These are phyloP conservation scores for Coemansia sp. DNA, from an alignment of 192 early-diverging fungal species.

Conservation along the genomic window DNA sequence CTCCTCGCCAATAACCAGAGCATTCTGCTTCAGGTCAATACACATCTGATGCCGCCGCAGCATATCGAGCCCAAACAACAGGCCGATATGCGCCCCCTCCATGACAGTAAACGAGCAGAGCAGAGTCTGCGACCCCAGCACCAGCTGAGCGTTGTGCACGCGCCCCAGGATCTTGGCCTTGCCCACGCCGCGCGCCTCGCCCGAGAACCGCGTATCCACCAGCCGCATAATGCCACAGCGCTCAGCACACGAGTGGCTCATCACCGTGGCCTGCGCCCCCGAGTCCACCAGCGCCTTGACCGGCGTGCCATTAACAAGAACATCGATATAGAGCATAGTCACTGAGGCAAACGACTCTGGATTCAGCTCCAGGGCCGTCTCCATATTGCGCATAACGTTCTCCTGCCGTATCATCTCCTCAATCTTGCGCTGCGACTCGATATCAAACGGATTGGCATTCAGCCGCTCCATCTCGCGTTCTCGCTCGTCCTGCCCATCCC, in stretches of 20 bases:
- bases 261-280: constrained; percentile 93
- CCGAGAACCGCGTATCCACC: constrained; percentile 83
- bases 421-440: constrained; percentile 87
- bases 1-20: constrained; percentile 74
- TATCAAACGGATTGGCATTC: constrained; percentile 83
- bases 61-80: constrained; percentile 97
- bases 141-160: constrained; percentile 85
- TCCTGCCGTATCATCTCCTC: constrained; percentile 86
- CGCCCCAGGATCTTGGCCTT: constrained; percentile 96
- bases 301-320: constrained; percentile 82
- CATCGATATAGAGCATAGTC: constrained; percentile 88
- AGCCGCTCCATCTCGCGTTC: constrained; percentile 51
- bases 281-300: constrained; percentile 96
- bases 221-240: constrained; percentile 85
- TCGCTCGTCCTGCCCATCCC: background rate
- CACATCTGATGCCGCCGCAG: constrained; percentile 86
- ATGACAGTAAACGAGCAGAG: constrained; percentile 91
- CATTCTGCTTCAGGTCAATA: constrained; percentile 86
- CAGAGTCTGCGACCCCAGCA: constrained; percentile 74
- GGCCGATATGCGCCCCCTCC: constrained; percentile 85
- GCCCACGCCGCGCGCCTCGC: constrained; percentile 91
- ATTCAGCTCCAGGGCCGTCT: constrained; percentile 87
- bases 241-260: constrained; percentile 67
- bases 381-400: constrained; percentile 79
- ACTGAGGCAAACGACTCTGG: constrained; percentile 93